Base-by-base conservation (phyloP, 2,329 filamentous ascomycete genomes). In the Pseudogymnoascus sp. region DNA sequence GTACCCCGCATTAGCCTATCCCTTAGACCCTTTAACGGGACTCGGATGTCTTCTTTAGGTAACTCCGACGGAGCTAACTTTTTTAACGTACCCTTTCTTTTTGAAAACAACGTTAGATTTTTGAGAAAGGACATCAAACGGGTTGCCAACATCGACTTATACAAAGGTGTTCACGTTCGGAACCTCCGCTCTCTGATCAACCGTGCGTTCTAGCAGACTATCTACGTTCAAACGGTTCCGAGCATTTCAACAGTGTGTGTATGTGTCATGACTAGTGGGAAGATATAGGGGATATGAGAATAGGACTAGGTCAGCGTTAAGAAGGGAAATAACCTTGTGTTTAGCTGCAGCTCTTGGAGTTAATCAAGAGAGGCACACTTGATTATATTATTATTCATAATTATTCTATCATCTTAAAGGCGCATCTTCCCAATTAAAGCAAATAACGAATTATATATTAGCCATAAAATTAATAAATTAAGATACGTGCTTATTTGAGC, bases 141-240 rank as follows among this genome's bases (percentile, higher is more conserved):
- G 35, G 35, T 36, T n/a, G 35, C 35, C 70, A 99, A 94, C 67
- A 81, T 97, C 73, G 86, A 97, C 76, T 99, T 97, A 87, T 99
- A 92, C 89, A 97, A 97, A 89, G 90, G 88, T 68, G 85, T 88
- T 33, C 35, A n/a, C 5, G 35, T 36, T 36, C 81, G 90, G 75
- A 92, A 93, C 80, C 83, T 96, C 73, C 91, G 94, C 78, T 97
- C 92, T 61, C 92, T 94, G 68, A 78, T 99, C 80, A 96, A 97
- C 86, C 90, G 92, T 76, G 94, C 94, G 72, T 99, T 99, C 86
- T 85, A 94, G 82, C 92, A 99, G 82, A 83, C 97, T 72, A 90
- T 96, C 78, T 97, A 94, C 82, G 70, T 63, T 13, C 35, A 36
- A 36, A 36, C 10, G 10, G 35, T 13, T 36, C 35, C 35, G 35